These are phyloP conservation scores for Tulasnella sp. DNA, from an alignment of 768 basidiomycete genomes.

Conservation along the genomic window DNA sequence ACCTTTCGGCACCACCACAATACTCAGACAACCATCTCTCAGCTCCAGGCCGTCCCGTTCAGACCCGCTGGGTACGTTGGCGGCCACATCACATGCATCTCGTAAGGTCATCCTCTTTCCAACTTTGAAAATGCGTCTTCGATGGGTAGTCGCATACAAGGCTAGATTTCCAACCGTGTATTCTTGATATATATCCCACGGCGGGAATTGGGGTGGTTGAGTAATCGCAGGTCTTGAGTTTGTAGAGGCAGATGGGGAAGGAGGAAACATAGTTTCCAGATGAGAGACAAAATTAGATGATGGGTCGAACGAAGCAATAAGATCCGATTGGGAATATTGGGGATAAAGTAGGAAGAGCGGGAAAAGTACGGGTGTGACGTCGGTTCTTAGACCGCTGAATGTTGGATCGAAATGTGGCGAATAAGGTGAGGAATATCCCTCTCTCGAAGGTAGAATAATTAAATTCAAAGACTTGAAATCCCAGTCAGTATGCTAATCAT, in stretches of 20 bases:
- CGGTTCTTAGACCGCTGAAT: constrained; percentile 34
- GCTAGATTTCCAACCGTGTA: constrained; percentile 53
- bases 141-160: constrained; percentile 70
- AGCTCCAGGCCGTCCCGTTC: constrained; percentile 67
- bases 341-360: constrained; percentile 94
- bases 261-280: constrained; percentile 69
- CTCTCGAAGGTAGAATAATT: constrained; percentile 37
- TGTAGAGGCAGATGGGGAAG: constrained; percentile 24
- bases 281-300: constrained; percentile 70
- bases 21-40: constrained; percentile 66
- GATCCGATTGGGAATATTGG: constrained; percentile 74
- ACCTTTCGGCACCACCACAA: constrained; percentile 67
- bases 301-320: constrained; percentile 76
- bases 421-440: constrained; percentile 40
- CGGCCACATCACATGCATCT: constrained; percentile 16
- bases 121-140: constrained; percentile 71
- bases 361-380: constrained; percentile 49
- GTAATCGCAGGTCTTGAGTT: constrained; percentile 35
- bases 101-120: constrained; percentile 77
- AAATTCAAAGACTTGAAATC: constrained; percentile 57
- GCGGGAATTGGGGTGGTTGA: constrained; percentile 36
- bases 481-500: constrained; percentile 10
- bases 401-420: constrained; percentile 54
- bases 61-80: constrained; percentile 56
- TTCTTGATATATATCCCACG: constrained; percentile 63